phyloP scores from a whole-genome alignment of 2,329 filamentous ascomycete species.

The Leptographium lundbergii region DNA sequence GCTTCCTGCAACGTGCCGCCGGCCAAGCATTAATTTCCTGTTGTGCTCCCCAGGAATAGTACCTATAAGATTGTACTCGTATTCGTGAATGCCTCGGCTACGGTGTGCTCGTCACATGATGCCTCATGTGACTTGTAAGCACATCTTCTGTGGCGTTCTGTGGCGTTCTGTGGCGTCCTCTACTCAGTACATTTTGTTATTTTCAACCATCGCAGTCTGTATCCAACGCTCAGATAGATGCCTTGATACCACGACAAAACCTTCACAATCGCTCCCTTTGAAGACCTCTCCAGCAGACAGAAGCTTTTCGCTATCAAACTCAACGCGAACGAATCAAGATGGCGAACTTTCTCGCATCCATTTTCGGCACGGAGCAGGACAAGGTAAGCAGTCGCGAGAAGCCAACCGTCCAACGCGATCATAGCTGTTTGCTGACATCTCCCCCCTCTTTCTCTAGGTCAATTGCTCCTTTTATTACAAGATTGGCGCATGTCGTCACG shows the following conservation, averaged over 20 bases:
- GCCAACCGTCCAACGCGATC: background rate
- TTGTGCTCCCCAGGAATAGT: background rate
- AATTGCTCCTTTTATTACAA: constrained; percentile 99
- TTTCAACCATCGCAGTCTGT: background rate
- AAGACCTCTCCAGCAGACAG: background rate
- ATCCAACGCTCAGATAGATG: background rate
- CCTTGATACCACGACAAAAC: background rate
- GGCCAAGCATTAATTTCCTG: background rate
- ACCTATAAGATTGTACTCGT: too few species aligned
- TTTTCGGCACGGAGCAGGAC: constrained; percentile 99
- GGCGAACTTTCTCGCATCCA: constrained; percentile 98
- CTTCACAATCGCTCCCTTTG: background rate
- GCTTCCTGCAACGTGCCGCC: background rate
- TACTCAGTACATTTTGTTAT: background rate
- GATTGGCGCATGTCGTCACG: constrained; percentile 96
- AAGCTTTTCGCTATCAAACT: background rate
- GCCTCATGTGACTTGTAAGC: background rate
- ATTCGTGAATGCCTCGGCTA: background rate
- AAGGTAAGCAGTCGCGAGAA: constrained; percentile 33
- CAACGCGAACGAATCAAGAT: constrained; percentile 32
- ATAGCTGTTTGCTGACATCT: background rate
- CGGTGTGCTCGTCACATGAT: background rate
- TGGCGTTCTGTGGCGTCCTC: background rate
- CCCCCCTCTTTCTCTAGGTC: constrained; percentile 33
- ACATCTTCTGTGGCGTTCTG: background rate